A percentile compares a stretch with the other conserved stretches of the same genome.
These are phyloP conservation scores for Dinochytrium kinnereticum DNA, from an alignment of 371 early-diverging fungal species.

Conservation along the genomic window DNA sequence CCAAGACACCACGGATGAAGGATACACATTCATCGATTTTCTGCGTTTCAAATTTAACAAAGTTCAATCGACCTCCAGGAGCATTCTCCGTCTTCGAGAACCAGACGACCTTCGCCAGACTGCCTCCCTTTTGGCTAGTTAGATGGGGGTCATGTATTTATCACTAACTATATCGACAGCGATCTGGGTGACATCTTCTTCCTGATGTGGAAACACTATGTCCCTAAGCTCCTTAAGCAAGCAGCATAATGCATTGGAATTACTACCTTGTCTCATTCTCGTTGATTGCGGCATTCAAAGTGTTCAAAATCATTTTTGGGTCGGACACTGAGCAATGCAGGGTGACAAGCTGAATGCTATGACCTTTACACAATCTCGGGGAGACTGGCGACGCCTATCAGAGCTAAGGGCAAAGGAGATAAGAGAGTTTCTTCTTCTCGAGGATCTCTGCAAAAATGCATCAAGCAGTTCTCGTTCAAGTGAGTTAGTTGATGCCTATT, in stretches of 20 bases:
- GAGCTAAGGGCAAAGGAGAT: not conserved
- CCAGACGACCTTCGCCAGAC: slow-evolving; percentile 93
- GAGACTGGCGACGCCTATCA: not conserved
- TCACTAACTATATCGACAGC: slow-evolving; percentile 75
- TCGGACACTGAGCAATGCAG: not conserved
- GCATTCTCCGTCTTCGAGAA: slow-evolving; percentile 39
- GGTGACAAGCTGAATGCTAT: too few relatives aligned
- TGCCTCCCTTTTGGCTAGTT: slow-evolving; percentile 74
- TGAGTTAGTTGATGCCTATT: too few relatives aligned
- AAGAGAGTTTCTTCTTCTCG: not conserved
- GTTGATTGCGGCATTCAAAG: slow-evolving; percentile 28
- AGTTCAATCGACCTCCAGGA: slow-evolving; percentile 87
- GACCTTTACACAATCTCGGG: too few relatives aligned
- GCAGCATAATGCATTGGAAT: too few relatives aligned
- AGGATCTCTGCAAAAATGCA: not conserved
- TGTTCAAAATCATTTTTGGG: slow-evolving; percentile 20
- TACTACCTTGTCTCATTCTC: slow-evolving; percentile 33
- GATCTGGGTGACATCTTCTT: slow-evolving; percentile 84
- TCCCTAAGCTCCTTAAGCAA: slow-evolving; percentile 51
- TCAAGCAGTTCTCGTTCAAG: too few relatives aligned
- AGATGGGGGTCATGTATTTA: not conserved
- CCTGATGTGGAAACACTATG: slow-evolving; percentile 89
- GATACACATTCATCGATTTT: slow-evolving; percentile 84
- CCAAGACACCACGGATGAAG: slow-evolving; percentile 75
- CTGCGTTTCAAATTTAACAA: slow-evolving; percentile 93